phyloP scores from a whole-genome alignment of 1,139 yeast species.

The Lodderomyces oxycetoniae region DNA sequence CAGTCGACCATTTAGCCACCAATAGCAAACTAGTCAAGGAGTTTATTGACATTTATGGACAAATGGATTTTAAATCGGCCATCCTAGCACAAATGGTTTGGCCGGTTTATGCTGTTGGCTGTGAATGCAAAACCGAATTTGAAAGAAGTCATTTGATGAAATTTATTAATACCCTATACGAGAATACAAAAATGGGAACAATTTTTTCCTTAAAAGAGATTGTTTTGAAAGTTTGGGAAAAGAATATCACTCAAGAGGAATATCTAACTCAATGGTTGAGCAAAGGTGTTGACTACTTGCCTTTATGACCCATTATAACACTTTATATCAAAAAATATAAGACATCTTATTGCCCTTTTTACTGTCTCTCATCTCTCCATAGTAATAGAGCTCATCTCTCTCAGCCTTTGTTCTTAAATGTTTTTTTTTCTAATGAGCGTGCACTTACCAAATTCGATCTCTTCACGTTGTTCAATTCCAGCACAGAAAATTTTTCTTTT shows the following conservation, averaged over 20 bases:
- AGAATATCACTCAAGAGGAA: constrained; percentile 34
- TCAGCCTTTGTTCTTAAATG: too few species aligned
- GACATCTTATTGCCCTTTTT: too few species aligned
- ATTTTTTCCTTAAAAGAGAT: constrained; percentile 35
- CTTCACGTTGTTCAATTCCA: too few species aligned
- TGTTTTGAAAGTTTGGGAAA: constrained; percentile 40
- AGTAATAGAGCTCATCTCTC: too few species aligned
- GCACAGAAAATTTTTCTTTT: constrained; percentile 3
- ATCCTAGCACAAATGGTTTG: constrained; percentile 56
- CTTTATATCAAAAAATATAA: neutral
- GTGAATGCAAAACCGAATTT: constrained; percentile 30
- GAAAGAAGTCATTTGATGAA: constrained; percentile 25
- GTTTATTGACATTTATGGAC: constrained; percentile 40
- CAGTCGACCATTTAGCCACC: constrained; percentile 15
- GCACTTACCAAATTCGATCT: too few species aligned
- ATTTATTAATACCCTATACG: constrained; percentile 38
- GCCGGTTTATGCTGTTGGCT: constrained; percentile 49
- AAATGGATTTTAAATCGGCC: constrained; percentile 41
- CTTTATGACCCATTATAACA: constrained; percentile 22
- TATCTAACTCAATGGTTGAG: constrained; percentile 41
- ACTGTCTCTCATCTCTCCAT: too few species aligned
- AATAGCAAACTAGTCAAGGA: constrained; percentile 34
- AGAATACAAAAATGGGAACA: constrained; percentile 51
- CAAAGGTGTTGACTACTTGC: constrained; percentile 46
- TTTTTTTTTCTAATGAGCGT: too few species aligned